Conservation (phyloP, 23 red algal genomes). For the Gracilaria gracilis region DNA sequence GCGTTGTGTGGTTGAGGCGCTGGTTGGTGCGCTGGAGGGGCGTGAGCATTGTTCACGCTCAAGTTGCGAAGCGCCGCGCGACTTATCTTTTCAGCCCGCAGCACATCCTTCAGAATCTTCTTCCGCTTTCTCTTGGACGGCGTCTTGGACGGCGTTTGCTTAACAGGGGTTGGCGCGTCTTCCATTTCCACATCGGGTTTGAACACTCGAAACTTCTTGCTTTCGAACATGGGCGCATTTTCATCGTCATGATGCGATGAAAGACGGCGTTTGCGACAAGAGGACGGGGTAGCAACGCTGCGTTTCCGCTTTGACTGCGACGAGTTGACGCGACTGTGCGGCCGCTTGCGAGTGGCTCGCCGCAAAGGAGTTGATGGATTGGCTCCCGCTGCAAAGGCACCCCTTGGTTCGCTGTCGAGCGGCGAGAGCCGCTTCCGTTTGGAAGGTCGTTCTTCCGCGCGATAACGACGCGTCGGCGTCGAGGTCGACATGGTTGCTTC, state of each 20-base stretch:
- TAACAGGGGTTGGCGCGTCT: neutral
- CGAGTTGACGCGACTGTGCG: too few relatives aligned
- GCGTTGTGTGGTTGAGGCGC: too few relatives aligned
- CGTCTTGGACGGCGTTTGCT: too few relatives aligned
- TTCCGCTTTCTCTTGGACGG: neutral
- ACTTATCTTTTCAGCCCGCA: slow-evolving; percentile 8
- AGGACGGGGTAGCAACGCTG: neutral
- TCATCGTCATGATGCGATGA: neutral
- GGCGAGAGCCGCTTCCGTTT: too few relatives aligned
- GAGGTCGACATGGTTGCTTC: too few relatives aligned
- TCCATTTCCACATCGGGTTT: slow-evolving; percentile 12
- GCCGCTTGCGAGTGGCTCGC: too few relatives aligned
- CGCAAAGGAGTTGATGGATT: too few relatives aligned
- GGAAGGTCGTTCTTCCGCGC: too few relatives aligned
- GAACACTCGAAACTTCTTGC: neutral
- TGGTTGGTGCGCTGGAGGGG: neutral
- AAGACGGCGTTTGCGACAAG: slow-evolving; percentile 5
- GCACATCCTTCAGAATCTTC: neutral
- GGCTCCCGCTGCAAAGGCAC: too few relatives aligned
- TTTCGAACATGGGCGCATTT: neutral
- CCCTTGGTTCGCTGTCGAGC: too few relatives aligned
- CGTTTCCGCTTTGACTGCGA: neutral
- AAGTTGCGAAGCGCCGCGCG: slow-evolving; percentile 3
- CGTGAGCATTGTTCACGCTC: neutral
- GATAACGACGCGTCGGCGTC: too few relatives aligned